Conservation (phyloP, 148 eudicot species). For the Amaranthus hypochondriacus region DNA sequence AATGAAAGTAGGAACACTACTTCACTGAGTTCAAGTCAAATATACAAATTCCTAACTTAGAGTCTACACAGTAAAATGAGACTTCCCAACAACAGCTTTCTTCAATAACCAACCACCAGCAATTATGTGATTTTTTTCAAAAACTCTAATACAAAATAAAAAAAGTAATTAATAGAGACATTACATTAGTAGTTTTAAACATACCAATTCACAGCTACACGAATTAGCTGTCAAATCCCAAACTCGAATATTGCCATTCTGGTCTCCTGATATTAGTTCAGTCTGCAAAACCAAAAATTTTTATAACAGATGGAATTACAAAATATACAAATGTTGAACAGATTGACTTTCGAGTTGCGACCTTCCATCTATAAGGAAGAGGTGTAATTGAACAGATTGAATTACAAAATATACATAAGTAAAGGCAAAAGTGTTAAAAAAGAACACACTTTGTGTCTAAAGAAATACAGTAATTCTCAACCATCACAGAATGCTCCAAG, state of each 20-base stretch:
- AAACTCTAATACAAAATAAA: not conserved
- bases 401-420: not conserved
- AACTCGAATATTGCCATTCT: conserved; percentile 95
- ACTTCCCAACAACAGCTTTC: not conserved
- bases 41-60: not conserved
- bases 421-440: not conserved
- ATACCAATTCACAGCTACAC: conserved; percentile 97
- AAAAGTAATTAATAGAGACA: not conserved
- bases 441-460: not conserved
- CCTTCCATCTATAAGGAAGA: not conserved
- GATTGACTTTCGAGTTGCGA: too few relatives aligned
- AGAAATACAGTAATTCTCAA: not conserved
- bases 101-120: conserved; percentile 4
- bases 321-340: not conserved
- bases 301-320: conserved; percentile 1
- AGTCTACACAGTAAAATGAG: not conserved
- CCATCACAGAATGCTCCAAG: not conserved
- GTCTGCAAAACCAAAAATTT: conserved; percentile 41
- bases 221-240: conserved; percentile 99
- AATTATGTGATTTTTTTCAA: not conserved
- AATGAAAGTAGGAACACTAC: too few relatives aligned
- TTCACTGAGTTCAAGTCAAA: not conserved
- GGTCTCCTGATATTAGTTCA: conserved; percentile 95
- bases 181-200: not conserved
- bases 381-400: not conserved